A percentile compares a stretch with the other conserved stretches of the same genome.
These are phyloP conservation scores for Xylariaceae sp. DNA, from an alignment of 2,329 filamentous ascomycete species.

Conservation along the genomic window DNA sequence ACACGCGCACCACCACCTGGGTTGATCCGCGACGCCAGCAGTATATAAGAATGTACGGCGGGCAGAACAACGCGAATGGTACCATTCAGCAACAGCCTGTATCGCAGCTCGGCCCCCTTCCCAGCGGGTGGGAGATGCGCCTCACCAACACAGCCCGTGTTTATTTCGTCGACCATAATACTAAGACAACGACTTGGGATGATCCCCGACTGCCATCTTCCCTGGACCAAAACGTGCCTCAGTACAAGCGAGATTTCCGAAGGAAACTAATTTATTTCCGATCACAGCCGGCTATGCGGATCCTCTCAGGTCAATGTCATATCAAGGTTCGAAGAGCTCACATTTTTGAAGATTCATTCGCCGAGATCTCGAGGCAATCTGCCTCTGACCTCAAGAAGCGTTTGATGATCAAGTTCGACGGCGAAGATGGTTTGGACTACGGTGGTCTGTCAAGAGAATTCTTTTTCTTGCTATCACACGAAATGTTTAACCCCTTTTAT, in stretches of 20 bases:
- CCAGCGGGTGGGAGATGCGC: slow-evolving; percentile 99
- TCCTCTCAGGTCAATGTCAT: slow-evolving; percentile 93
- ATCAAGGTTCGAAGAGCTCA: slow-evolving; percentile 95
- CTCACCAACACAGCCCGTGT: slow-evolving; percentile 96
- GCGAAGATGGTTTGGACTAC: slow-evolving; percentile 96
- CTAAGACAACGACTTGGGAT: slow-evolving; percentile 99
- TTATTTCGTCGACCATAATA: slow-evolving; percentile 99
- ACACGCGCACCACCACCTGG: slow-evolving; percentile 97
- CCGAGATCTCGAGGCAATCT: slow-evolving; percentile 95
- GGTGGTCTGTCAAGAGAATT: slow-evolving; percentile 97
- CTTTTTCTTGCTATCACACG: slow-evolving; percentile 97
- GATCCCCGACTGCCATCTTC: slow-evolving; percentile 93
- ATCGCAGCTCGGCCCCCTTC: slow-evolving; percentile 89
- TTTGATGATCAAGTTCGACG: slow-evolving; percentile 99
- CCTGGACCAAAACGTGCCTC: slow-evolving; percentile 94
- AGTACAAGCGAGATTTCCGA: slow-evolving; percentile 99
- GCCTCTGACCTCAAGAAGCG: slow-evolving; percentile 96
- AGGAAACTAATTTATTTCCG: slow-evolving; percentile 99
- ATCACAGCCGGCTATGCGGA: slow-evolving; percentile 92
- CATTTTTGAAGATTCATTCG: slow-evolving; percentile 98
- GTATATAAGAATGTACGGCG: slow-evolving; percentile 95
- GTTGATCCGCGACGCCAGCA: slow-evolving; percentile 95
- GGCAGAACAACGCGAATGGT: slow-evolving; percentile 78
- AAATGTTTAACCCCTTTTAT: slow-evolving; percentile 99
- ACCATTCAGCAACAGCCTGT: slow-evolving; percentile 96